Percentiles rank a stretch among this genome's conserved stretches.
phyloP scores from a whole-genome alignment of 495 filamentous ascomycete species.

The Lepidopterella palustris region DNA sequence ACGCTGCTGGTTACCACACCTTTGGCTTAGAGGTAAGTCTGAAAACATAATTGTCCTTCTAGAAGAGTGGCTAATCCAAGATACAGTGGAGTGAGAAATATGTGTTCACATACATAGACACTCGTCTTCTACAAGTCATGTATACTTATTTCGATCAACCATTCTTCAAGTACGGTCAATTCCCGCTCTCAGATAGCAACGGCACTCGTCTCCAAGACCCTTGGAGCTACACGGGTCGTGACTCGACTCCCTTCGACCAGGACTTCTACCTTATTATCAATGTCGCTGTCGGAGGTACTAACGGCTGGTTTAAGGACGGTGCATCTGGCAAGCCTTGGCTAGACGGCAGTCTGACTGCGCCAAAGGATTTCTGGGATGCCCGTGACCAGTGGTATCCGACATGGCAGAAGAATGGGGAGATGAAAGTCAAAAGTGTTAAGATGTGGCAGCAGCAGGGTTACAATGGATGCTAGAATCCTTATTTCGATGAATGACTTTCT shows the following conservation, averaged over 20 bases:
- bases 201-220: conserved; percentile 60
- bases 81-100: conserved; percentile 72
- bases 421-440: conserved; percentile 66
- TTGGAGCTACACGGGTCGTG: conserved; percentile 58
- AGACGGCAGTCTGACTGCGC: conserved; percentile 56
- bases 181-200: conserved; percentile 61
- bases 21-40: conserved; percentile 59
- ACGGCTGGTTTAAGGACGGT: conserved; percentile 77
- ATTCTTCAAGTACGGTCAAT: conserved; percentile 68
- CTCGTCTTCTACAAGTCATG: conserved; percentile 67
- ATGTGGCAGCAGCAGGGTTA: conserved; percentile 66
- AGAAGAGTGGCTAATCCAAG: neutral
- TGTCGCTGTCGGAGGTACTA: conserved; percentile 74
- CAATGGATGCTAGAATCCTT: conserved; percentile 35
- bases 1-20: conserved; percentile 58
- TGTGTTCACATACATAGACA: conserved; percentile 80
- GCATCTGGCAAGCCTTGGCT: conserved; percentile 71
- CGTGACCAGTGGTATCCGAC: conserved; percentile 64
- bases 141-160: conserved; percentile 68
- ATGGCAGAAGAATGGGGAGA: conserved; percentile 59
- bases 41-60: too few species aligned
- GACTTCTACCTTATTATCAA: conserved; percentile 77
- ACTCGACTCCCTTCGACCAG: conserved; percentile 72
- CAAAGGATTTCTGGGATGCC: conserved; percentile 67
- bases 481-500: neutral